Percentiles rank a stretch among this genome's conserved stretches.
Evolutionary conservation across 805 yeast genomes (phyloP).

Genomic region (Myxozyma sirexii): DNA sequence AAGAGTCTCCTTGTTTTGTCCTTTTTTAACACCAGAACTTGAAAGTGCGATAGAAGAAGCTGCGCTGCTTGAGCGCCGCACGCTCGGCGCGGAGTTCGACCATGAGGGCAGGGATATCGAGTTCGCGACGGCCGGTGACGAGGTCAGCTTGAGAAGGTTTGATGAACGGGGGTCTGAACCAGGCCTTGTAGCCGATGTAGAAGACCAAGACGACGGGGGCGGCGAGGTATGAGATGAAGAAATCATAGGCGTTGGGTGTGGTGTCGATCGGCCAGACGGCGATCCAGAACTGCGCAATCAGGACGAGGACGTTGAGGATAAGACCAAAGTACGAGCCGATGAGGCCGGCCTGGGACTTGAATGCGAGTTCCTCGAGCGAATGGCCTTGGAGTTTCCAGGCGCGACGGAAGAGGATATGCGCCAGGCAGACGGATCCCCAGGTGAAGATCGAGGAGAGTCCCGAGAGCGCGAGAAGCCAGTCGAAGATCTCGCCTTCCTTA

Average conservation of each 20-base stretch:
- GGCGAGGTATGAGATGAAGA: slow-evolving; percentile 61
- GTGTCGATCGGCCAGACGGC: slow-evolving; percentile 70
- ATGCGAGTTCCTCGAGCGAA: slow-evolving; percentile 66
- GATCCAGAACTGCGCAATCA: slow-evolving; percentile 80
- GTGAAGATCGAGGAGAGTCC: slow-evolving; percentile 77
- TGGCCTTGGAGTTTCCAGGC: slow-evolving; percentile 69
- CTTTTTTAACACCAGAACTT: slow-evolving; percentile 62
- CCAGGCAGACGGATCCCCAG: slow-evolving; percentile 73
- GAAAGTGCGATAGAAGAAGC: slow-evolving; percentile 54
- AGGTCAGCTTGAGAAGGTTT: slow-evolving; percentile 57
- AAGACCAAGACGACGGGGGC: slow-evolving; percentile 48
- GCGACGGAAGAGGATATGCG: slow-evolving; percentile 68
- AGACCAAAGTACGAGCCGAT: slow-evolving; percentile 68
- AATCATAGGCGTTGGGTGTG: slow-evolving; percentile 44
- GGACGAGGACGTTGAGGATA: slow-evolving; percentile 57
- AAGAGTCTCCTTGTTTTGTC: too few species aligned
- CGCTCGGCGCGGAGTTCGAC: slow-evolving; percentile 63
- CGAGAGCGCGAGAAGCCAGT: slow-evolving; percentile 76
- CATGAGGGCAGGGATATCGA: slow-evolving; percentile 58
- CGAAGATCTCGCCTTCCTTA: slow-evolving; percentile 55
- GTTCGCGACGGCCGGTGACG: slow-evolving; percentile 64
- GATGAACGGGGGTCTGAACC: slow-evolving; percentile 48
- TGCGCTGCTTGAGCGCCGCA: slow-evolving; percentile 51
- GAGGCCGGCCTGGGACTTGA: slow-evolving; percentile 67
- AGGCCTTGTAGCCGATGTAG: slow-evolving; percentile 57